phyloP scores from a whole-genome alignment of 495 filamentous ascomycete species.

The Thermothielavioides terrestris region DNA sequence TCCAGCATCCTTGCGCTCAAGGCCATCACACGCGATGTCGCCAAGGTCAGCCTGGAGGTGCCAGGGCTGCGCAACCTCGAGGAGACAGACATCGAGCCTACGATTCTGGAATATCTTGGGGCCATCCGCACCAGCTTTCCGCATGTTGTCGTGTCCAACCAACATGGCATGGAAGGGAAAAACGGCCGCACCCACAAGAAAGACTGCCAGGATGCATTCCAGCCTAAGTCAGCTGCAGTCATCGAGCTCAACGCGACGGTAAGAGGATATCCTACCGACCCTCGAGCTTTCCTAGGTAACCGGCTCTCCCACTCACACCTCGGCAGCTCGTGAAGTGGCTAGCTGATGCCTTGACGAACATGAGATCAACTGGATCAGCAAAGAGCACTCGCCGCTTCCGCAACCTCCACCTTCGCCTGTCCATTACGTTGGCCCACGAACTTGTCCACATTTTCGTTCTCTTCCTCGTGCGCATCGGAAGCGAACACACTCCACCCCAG shows the following conservation, averaged over 20 bases:
- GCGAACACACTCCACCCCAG: background rate
- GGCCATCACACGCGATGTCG: background rate
- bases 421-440: conserved; percentile 3
- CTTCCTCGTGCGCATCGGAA: background rate
- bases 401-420: background rate
- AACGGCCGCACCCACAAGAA: conserved; percentile 7
- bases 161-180: background rate
- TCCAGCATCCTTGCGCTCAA: background rate
- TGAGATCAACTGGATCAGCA: background rate
- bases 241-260: conserved; percentile 1
- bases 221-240: background rate
- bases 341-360: background rate
- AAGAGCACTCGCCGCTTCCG: background rate
- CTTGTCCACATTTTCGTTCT: conserved; percentile 1
- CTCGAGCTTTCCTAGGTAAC: background rate
- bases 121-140: background rate
- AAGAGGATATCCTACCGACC: background rate
- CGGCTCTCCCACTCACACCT: background rate
- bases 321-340: background rate
- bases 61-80: background rate
- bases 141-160: background rate
- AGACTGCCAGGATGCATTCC: background rate
- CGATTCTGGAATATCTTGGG: background rate
- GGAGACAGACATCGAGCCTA: background rate
- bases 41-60: background rate